A percentile compares a stretch with the other conserved stretches of the same genome.
Conservation (phyloP, 2,329 filamentous ascomycete species). For the Mycosphaerella arachidis region DNA sequence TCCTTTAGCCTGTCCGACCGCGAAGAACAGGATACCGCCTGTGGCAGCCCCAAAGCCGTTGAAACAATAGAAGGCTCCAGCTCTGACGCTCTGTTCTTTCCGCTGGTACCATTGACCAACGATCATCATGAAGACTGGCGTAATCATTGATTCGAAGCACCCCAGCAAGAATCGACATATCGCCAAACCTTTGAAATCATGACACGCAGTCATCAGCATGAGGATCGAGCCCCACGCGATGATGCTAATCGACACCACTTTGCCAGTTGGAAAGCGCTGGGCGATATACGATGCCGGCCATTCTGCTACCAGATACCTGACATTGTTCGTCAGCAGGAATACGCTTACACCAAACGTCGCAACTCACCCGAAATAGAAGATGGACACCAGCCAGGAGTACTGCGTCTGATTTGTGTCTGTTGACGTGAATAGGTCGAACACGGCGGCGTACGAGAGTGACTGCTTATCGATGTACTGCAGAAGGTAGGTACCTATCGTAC, state of each 20-base stretch:
- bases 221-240: constrained; percentile 59
- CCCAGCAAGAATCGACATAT: constrained; percentile 61
- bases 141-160: constrained; percentile 65
- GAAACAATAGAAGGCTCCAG: constrained; percentile 62
- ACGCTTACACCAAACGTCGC: background rate
- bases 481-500: constrained; percentile 37
- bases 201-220: constrained; percentile 57
- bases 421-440: constrained; percentile 52
- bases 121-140: constrained; percentile 30
- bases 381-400: constrained; percentile 53
- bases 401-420: constrained; percentile 46
- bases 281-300: constrained; percentile 27
- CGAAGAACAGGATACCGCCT: constrained; percentile 62
- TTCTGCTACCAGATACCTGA: constrained; percentile 26
- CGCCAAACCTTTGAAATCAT: constrained; percentile 57
- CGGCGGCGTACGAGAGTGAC: constrained; percentile 51
- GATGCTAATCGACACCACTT: constrained; percentile 41
- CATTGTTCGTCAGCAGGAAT: background rate
- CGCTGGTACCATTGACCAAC: constrained; percentile 63
- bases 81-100: constrained; percentile 45
- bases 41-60: constrained; percentile 69
- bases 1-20: constrained; percentile 34
- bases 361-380: constrained; percentile 50
- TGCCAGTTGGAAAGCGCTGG: constrained; percentile 34
- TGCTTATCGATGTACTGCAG: constrained; percentile 48